These are phyloP conservation scores for Grigorovia transvaalensis DNA, from an alignment of 805 yeast species.

Conservation along the genomic window DNA sequence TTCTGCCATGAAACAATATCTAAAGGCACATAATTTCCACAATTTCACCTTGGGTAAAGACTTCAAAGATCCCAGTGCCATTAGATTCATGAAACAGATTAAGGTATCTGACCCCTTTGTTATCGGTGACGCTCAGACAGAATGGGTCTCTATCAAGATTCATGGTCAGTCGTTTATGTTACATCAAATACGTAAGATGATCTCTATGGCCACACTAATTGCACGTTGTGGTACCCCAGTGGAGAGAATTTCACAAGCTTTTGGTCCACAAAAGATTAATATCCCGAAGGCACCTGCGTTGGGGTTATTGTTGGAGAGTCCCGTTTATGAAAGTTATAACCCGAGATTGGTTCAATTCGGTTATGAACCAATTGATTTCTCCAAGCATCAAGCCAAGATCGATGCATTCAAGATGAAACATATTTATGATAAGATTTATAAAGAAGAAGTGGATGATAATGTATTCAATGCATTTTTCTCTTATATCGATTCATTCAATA, in stretches of 20 bases:
- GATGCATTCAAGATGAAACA: conserved; percentile 76
- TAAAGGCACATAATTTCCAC: conserved; percentile 88
- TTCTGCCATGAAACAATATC: conserved; percentile 57
- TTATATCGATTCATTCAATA: conserved; percentile 71
- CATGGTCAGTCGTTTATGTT: conserved; percentile 98
- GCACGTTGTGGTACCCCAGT: conserved; percentile 81
- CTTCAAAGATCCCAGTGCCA: conserved; percentile 76
- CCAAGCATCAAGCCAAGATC: conserved; percentile 56
- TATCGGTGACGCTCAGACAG: conserved; percentile 83
- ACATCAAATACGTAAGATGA: conserved; percentile 97
- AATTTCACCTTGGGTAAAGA: conserved; percentile 76
- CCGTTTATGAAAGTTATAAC: conserved; percentile 84
- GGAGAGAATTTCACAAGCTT: conserved; percentile 66
- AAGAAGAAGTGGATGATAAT: conserved; percentile 80
- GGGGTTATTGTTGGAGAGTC: conserved; percentile 81
- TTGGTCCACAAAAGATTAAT: conserved; percentile 62
- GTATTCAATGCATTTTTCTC: conserved; percentile 85
- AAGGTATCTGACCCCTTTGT: conserved; percentile 81
- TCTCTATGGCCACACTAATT: conserved; percentile 82
- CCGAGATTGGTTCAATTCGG: conserved; percentile 62
- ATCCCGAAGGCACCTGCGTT: conserved; percentile 97
- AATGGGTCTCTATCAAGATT: conserved; percentile 91
- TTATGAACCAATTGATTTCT: conserved; percentile 63
- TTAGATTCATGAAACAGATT: conserved; percentile 70
- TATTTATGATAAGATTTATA: conserved; percentile 87